Base-by-base conservation (phyloP, 345 rosid genomes). In the Noccaea bulbosa region DNA sequence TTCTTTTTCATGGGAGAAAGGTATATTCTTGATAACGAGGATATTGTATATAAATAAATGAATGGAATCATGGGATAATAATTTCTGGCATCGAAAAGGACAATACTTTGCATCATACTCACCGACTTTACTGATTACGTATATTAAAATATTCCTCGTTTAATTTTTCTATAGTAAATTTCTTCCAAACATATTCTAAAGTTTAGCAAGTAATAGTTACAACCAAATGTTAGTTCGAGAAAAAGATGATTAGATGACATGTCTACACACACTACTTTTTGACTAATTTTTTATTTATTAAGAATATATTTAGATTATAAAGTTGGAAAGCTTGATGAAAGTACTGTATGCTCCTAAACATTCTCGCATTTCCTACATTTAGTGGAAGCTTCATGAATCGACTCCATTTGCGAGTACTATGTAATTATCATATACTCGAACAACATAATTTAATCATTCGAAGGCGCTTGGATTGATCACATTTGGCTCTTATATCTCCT, bases 91-190 rank as follows among this genome's bases (percentile, higher is more conserved):
- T 69, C 48, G 79, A 75, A 69, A 69, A 75, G 60, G 79, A 62
- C 79, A 75, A 75, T 75, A 75, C 75, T 75, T 55, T 55, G 70
- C 69, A 68, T 75, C 69, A 75, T 30, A 55, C 49, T 60, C 79
- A 69, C 79, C 79, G 79, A 75, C 75, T 69, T 69, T 55, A 39
- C 46, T 67, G 73, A 51, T 52, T 60, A 51, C 17, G 37, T 61
- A 5, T 61, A 59, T 50, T 33, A 40, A 32, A 20, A 7, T 41
- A 7, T 39, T 16, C 67, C 12, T 51, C 11, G 40, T 51, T 44
- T 67, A 6, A 22, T 59, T 62, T 16, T 60, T 51, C 17, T 24
- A 43, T 27, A 35, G 55, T 61, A 73, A 55, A 2, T 22, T 41
- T 50, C 33, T 27, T 53, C 39, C 64, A 43, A 3, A 30, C 22